Evolutionary conservation across 345 rosid species (phyloP), one percentile per base, ranked within the genome.

Genomic region (Lepidium aucheri): DNA sequence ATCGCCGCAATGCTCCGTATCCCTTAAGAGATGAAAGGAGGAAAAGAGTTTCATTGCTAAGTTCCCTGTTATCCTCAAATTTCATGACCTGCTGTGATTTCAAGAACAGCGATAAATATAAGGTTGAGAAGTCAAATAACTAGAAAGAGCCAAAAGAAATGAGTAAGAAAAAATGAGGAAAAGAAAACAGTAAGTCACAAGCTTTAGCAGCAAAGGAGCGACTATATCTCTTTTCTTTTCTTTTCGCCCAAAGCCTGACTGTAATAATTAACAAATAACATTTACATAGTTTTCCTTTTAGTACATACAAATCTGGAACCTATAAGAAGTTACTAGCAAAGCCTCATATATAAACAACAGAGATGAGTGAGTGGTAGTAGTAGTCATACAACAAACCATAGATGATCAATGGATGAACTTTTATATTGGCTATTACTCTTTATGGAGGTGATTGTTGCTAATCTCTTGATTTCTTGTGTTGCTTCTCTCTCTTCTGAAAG

Each of bases 401-500:
- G 22, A 26, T 34, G 38, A 45, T 16, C 32, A 46, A 47, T 4
- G 5, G 2, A 12, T 24, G 5, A 24, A 2, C 35, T 24, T 39
- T 49, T 20, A 45, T n/a, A 38, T 38, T 49, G 51, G 34, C 45
- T 41, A 47, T 39, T 14, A 65, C 7, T 73, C 72, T 66, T 17
- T 46, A 66, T 59, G 76, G 26, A 38, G 38, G 61, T 60, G 68
- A 60, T 41, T 68, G 42, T 57, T 46, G 16, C 18, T 39, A 14
- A 65, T 53, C 30, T 74, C 70, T 44, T 53, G 39, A 49, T 69
- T 74, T 69, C 53, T 72, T 11, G 11, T 73, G n/a, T 57, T 43
- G 35, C 69, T 78, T 63, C 44, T 84, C 76, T 92, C 97, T 64
- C 86, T 84, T 73, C 59, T 80, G 65, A 78, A 92, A 44, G 95